Base-by-base conservation (phyloP, 2,329 filamentous ascomycete genomes). In the Ophiostoma sp. region DNA sequence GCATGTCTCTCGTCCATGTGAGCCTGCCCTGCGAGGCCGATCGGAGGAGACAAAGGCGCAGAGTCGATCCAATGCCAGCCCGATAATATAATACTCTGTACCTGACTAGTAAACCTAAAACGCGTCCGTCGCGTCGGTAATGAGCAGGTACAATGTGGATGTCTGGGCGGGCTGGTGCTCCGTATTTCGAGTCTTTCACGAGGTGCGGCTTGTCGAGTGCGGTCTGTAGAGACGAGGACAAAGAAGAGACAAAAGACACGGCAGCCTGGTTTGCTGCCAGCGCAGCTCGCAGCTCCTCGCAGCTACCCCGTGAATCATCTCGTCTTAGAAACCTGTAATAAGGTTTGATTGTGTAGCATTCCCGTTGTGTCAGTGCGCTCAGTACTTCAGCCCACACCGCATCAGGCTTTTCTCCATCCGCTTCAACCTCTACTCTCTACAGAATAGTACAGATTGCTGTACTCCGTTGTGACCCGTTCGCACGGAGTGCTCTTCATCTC, bases 61-160 rank as follows among this genome's bases (percentile, higher is more conserved):
- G 44, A n/a, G 44, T 48, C 44, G 44, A 39, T 11, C 1, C 36
- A 39, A 10, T 39, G 13, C 36, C 36, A 39, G 27, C 27, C 27
- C 27, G 27, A 41, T 13, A 4, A 41, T 41, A 41, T 13, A 15
- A 4, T 60, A 3, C 23, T 60, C 27, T 62, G 57, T 62, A 27
- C 57, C 57, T 62, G 57, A 57, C 57, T 62, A 62, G 57, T 62
- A 17, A 23, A 62, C 57, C 23, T 62, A 62, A 62, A 62, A 62
- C 57, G 57, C 57, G 57, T 62, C 57, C 57, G 57, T 62, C 57
- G 52, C 52, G 57, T 33, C 57, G 57, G 57, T 62, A 62, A 62
- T 62, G 57, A 62, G 57, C 57, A 62, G 20, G 57, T 62, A 27
- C 6, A n/a, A 33, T 62, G 57, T 15, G 23, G 52, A 57, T 57